Evolutionary conservation across 331 rosid genomes (phyloP).

Genomic region (Acacia concinna): DNA sequence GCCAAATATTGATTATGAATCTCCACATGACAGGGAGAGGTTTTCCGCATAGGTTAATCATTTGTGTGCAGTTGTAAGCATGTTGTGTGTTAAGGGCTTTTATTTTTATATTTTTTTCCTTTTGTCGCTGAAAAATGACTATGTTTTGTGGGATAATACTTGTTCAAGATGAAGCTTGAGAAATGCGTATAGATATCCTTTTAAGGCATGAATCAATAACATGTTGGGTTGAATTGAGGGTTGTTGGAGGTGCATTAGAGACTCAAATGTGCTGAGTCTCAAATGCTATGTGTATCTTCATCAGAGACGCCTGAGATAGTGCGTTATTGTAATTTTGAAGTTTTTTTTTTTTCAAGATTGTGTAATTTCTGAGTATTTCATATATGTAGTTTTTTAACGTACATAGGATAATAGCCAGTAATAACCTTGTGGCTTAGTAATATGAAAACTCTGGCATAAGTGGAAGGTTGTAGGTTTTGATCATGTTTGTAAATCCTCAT

Average conservation of each 20-base stretch:
- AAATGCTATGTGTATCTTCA: not conserved
- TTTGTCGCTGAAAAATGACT: not conserved
- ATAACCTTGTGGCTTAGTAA: no score
- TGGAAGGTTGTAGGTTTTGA: no score
- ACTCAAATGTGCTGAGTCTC: not conserved
- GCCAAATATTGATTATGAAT: conserved; percentile 61
- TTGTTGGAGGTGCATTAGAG: not conserved
- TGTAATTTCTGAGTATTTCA: no score
- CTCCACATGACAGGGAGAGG: conserved; percentile 73
- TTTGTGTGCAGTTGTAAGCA: not conserved
- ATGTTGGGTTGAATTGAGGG: not conserved
- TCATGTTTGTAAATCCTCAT: no score
- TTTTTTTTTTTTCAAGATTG: no score
- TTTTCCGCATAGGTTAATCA: conserved; percentile 48
- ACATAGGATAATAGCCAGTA: no score
- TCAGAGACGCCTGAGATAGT: not conserved
- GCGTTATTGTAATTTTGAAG: not conserved
- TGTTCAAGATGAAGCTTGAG: conserved; percentile 30
- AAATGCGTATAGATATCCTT: not conserved
- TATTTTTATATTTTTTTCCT: not conserved
- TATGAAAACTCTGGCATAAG: no score
- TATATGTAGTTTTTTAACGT: no score
- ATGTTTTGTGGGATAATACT: not conserved
- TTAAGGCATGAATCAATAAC: not conserved
- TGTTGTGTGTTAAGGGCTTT: not conserved